Base-by-base conservation (phyloP, 2,329 filamentous ascomycete genomes). In the Alternaria viburni region DNA sequence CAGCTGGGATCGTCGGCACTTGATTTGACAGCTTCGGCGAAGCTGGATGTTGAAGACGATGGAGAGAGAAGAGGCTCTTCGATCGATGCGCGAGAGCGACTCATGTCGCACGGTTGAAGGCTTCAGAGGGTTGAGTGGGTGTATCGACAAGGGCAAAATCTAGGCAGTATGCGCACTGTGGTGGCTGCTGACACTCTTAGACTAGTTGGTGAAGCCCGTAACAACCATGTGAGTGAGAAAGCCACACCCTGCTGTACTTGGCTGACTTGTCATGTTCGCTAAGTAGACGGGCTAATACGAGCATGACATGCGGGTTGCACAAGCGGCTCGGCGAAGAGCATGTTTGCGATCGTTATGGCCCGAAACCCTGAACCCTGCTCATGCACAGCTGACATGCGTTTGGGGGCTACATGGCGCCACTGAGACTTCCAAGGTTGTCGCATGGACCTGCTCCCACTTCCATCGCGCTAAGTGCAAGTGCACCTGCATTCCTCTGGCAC, bases 321-420 rank as follows among this genome's bases (percentile, higher is more conserved):
- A 25, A 19, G 32, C 25, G 30, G 8, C 8, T 36, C 1, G 9
- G 13, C 8, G 9, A 41, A 36, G 62, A 62, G 54, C 54, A 57
- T 49, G 41, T 63, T 62, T 59, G 63, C 54, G 59, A 62, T 12
- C 5, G 25, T 59, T 62, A 36, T 59, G 41, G 55, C 55, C 15
- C 17, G 11, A 36, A 41, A 25, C 21, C 28, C 15, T 21, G 25
- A 13, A 32, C 49, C 19, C 0, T 51, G 17, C 49, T 36, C 4
- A 3, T 51, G 13, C 44, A 47, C 21, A 7, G 21, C 45, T 47
- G 45, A 47, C 21, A 25, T 26, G 45, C 13, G 21, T 25, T 9
- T 47, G 45, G 13, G 21, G 21, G 21, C n/a, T n/a, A n/a, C n/a
- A n/a, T n/a, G n/a, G n/a, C n/a, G n/a, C n/a, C n/a, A n/a, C n/a